phyloP scores from a whole-genome alignment of 2,329 filamentous ascomycete genomes.

The Fusarium coffeatum region DNA sequence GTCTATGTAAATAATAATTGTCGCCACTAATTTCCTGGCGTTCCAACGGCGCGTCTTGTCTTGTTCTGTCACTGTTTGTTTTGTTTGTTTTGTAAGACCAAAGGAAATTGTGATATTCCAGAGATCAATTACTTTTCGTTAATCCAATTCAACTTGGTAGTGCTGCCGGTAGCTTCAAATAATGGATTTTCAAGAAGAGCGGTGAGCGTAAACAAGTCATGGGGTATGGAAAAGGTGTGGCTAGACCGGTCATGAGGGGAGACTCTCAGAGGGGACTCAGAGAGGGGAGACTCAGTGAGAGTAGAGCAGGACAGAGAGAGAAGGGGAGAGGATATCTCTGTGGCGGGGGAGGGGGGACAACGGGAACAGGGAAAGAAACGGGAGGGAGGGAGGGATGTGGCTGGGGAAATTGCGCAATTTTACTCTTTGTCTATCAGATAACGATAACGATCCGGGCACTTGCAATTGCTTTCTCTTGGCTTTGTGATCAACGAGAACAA shows the following conservation, averaged over 20 bases:
- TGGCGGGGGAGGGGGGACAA: neutral
- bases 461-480: neutral
- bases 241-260: constrained; percentile 18
- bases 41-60: constrained; percentile 16
- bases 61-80: neutral
- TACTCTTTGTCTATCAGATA: constrained; percentile 11
- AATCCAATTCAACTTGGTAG: constrained; percentile 15
- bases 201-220: constrained; percentile 28
- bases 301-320: neutral
- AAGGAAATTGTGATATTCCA: constrained; percentile 11
- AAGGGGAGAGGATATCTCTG: neutral
- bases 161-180: constrained; percentile 10
- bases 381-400: constrained; percentile 3
- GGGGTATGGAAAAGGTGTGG: constrained; percentile 15
- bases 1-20: constrained; percentile 29
- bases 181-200: constrained; percentile 17
- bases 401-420: constrained; percentile 31
- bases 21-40: constrained; percentile 32
- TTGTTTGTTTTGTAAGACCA: constrained; percentile 2
- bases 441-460: constrained; percentile 3
- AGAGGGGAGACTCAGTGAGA: no score
- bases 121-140: neutral
- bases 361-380: neutral
- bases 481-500: neutral
- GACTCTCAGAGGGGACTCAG: no score